Percentiles rank a stretch among this genome's conserved stretches.
These are phyloP conservation scores for Phytophthora melonis DNA, from an alignment of 352 stramenopile genomes.

Conservation along the genomic window DNA sequence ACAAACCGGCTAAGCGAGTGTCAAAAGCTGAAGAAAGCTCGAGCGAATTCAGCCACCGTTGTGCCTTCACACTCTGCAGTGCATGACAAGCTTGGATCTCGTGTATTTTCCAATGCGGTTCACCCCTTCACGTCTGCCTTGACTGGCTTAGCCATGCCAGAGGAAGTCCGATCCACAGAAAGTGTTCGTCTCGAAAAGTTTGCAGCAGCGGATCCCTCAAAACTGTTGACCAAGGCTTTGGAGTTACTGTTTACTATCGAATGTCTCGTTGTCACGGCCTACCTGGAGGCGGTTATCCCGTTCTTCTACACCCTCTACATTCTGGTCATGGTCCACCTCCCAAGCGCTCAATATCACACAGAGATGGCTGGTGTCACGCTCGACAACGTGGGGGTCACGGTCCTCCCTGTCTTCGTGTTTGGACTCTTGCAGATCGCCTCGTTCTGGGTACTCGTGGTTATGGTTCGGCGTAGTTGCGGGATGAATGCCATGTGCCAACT, in stretches of 20 bases:
- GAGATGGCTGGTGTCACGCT: not conserved
- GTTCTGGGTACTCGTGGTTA: not conserved
- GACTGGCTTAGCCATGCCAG: too few species aligned
- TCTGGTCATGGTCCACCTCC: not conserved
- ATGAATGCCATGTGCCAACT: not conserved
- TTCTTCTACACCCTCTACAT: not conserved
- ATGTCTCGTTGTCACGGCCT: not conserved
- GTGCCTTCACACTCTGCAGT: too few species aligned
- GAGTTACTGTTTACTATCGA: not conserved
- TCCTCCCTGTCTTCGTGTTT: not conserved
- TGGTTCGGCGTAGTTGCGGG: not conserved
- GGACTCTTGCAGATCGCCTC: not conserved
- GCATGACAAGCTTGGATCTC: too few species aligned
- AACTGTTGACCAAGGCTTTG: not conserved
- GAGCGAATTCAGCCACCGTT: too few species aligned
- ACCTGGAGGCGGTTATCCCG: not conserved
- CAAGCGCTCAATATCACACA: not conserved
- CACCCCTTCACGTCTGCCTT: too few species aligned
- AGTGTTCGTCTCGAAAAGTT: not conserved
- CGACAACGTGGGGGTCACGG: not conserved
- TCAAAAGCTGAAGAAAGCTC: too few species aligned
- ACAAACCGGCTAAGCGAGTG: too few species aligned
- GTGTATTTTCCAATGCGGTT: too few species aligned
- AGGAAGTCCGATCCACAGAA: too few species aligned
- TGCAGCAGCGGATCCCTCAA: not conserved